Conservation (phyloP, 495 filamentous ascomycete species). For the Tuber borchii region DNA sequence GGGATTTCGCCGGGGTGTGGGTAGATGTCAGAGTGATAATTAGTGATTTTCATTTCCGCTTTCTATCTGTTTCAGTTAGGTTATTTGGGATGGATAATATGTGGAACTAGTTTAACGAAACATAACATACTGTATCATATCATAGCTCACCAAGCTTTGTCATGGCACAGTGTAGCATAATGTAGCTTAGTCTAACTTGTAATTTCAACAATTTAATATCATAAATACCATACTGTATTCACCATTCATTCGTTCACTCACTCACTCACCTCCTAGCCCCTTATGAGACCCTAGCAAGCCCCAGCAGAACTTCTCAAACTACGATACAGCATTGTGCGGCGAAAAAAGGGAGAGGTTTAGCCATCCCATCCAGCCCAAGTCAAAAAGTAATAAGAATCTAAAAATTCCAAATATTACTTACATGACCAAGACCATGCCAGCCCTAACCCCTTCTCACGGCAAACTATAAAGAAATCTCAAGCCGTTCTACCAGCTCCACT, state of each 20-base stretch:
- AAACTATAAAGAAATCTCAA: background rate
- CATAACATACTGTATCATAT: background rate
- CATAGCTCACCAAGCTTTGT: background rate
- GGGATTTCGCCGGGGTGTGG: constrained; percentile 35
- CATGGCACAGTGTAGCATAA: background rate
- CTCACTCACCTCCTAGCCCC: background rate
- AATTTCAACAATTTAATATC: background rate
- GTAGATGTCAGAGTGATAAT: constrained; percentile 17
- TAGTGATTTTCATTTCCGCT: background rate
- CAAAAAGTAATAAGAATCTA: constrained; percentile 5
- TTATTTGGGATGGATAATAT: background rate
- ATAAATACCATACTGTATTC: background rate
- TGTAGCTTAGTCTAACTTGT: background rate
- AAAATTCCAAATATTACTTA: constrained; percentile 6
- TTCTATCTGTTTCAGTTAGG: background rate
- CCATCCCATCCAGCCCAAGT: background rate
- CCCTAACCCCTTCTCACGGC: background rate
- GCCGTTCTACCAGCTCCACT: background rate
- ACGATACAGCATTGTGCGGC: background rate
- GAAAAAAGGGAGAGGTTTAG: background rate
- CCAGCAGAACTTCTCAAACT: background rate
- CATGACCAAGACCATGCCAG: constrained; percentile 1
- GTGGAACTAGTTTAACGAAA: background rate
- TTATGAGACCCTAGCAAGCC: background rate
- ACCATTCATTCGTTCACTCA: background rate